Evolutionary conservation across 2,329 filamentous ascomycete species (phyloP).

Genomic region (Decorospora gaudefroyi): DNA sequence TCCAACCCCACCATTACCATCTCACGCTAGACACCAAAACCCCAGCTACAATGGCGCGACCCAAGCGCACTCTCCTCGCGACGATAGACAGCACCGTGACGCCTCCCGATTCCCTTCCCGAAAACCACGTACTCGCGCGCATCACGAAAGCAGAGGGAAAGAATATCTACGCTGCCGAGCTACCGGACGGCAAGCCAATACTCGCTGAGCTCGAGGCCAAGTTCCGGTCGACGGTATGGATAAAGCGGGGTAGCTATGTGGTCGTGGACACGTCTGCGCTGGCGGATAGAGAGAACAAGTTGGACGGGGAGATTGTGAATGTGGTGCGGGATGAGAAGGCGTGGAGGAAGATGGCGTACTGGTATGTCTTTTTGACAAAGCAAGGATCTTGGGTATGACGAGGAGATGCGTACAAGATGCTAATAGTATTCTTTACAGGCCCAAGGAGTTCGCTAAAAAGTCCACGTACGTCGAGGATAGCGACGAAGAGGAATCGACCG

Average conservation of each 20-base stretch:
- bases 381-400: conserved; percentile 27
- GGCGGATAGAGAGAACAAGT: conserved; percentile 72
- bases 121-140: conserved; percentile 69
- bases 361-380: conserved; percentile 60
- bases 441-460: conserved; percentile 74
- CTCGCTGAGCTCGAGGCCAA: conserved; percentile 80
- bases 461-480: conserved; percentile 64
- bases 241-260: conserved; percentile 86
- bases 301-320: conserved; percentile 88
- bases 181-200: conserved; percentile 66
- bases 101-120: conserved; percentile 59
- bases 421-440: conserved; percentile 60
- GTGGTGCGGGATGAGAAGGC: conserved; percentile 87
- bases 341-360: conserved; percentile 89
- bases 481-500: conserved; percentile 76
- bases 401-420: conserved; percentile 18
- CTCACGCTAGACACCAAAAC: background rate
- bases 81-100: conserved; percentile 73
- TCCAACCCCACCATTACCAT: conserved; percentile 5
- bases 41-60: conserved; percentile 63
- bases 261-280: conserved; percentile 73
- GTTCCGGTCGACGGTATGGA: conserved; percentile 92
- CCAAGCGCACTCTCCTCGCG: conserved; percentile 76
- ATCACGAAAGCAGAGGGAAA: conserved; percentile 85
- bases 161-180: conserved; percentile 79